These are phyloP conservation scores for Colletotrichum sp. DNA, from an alignment of 2,329 filamentous ascomycete genomes.

Conservation along the genomic window DNA sequence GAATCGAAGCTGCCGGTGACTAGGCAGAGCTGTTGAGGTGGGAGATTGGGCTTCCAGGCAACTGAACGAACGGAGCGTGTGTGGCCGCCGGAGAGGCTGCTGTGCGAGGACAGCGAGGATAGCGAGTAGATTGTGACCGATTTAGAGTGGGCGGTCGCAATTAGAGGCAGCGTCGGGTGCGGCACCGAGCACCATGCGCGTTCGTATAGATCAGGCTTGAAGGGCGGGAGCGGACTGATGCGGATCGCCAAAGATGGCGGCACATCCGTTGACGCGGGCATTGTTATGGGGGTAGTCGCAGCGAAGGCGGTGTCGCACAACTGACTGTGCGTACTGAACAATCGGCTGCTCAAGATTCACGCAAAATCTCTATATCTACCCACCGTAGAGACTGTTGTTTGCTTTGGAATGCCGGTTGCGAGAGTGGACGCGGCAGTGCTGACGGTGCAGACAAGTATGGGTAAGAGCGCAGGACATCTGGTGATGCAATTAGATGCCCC, in stretches of 20 bases:
- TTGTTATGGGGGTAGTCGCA: background rate
- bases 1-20: slow-evolving; percentile 95
- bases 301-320: background rate
- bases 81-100: slow-evolving; percentile 84
- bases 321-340: background rate
- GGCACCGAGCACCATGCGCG: slow-evolving; percentile 87
- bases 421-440: background rate
- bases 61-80: slow-evolving; percentile 85
- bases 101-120: slow-evolving; percentile 78
- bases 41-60: slow-evolving; percentile 78
- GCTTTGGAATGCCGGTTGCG: background rate
- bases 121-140: slow-evolving; percentile 90
- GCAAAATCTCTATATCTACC: background rate
- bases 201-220: slow-evolving; percentile 64
- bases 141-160: slow-evolving; percentile 89
- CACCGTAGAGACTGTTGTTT: background rate
- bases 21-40: slow-evolving; percentile 71
- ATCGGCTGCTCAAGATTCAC: background rate
- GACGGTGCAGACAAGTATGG: background rate
- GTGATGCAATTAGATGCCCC: background rate
- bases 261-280: background rate
- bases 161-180: slow-evolving; percentile 84
- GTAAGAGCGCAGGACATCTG: background rate
- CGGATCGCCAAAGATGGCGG: slow-evolving; percentile 13
- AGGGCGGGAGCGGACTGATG: slow-evolving; percentile 52